Conservation (phyloP, 495 filamentous ascomycete genomes). For the Aspergillus panamensis region DNA sequence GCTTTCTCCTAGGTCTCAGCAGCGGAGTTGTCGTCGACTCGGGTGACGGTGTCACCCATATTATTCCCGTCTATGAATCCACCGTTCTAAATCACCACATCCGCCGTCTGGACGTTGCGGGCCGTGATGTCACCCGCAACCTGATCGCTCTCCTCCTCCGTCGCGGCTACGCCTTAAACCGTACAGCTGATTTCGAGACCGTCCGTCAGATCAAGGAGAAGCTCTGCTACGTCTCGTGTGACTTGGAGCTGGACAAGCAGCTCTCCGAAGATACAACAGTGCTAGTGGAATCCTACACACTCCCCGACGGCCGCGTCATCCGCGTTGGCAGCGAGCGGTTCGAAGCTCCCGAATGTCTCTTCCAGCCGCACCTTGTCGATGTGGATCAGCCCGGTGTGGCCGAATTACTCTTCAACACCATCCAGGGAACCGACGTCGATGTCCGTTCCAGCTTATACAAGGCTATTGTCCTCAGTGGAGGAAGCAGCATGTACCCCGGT, state of each 20-base stretch:
- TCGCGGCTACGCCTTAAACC: conserved; percentile 93
- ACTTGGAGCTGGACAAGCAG: conserved; percentile 91
- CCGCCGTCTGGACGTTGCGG: conserved; percentile 86
- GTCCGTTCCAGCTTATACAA: conserved; percentile 91
- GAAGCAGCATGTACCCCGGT: conserved; percentile 98
- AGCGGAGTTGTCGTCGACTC: conserved; percentile 97
- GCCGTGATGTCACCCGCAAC: conserved; percentile 94
- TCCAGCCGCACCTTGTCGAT: conserved; percentile 98
- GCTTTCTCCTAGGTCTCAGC: conserved; percentile 62
- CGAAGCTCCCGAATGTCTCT: conserved; percentile 96
- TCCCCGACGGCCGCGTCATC: conserved; percentile 94
- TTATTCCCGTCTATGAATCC: conserved; percentile 96
- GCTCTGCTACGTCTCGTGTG: conserved; percentile 98
- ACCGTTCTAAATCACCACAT: conserved; percentile 97
- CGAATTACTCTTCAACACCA: conserved; percentile 97
- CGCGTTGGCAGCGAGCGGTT: conserved; percentile 94
- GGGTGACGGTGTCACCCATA: conserved; percentile 96
- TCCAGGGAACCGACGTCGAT: conserved; percentile 93
- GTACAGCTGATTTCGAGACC: conserved; percentile 98
- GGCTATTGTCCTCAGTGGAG: conserved; percentile 93
- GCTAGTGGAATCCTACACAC: conserved; percentile 92
- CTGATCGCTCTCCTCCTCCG: conserved; percentile 93
- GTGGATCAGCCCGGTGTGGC: conserved; percentile 96
- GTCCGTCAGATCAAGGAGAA: conserved; percentile 99
- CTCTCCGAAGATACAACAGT: conserved; percentile 97